Base-by-base conservation (phyloP, 2,329 filamentous ascomycete genomes). In the Epichloe uncinata region DNA sequence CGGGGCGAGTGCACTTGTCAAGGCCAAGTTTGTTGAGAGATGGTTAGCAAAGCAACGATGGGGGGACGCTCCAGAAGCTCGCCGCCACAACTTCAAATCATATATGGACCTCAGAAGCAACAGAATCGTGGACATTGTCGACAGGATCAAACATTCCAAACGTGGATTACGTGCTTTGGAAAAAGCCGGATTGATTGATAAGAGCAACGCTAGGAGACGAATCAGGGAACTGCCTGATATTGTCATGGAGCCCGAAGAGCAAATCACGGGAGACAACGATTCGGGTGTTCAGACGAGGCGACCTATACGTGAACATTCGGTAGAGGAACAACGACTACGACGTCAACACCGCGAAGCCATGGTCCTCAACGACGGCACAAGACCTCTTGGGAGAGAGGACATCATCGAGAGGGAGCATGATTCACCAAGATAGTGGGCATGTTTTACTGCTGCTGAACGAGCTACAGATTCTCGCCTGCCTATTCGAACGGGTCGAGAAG, bases 331-430 rank as follows among this genome's bases (percentile, higher is more conserved):
- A 59, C 78, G 84, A 48, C 72, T 90, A 53, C 73, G 88, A 52
- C 77, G 89, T 55, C 77, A 87, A 46, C 78, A 91, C 60, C 77
- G 89, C 56, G 88, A 95, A 69, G 89, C 88, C 4, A 90, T 96
- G 78, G 89, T 96, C 18, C 71, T 95, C 50, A 91, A 89, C 59
- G 88, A 95, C 60, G 86, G 87, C n/a, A 87, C 79, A 20, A 75
- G 83, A 34, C 84, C 86, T 1, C 65, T 95, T 42, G 81, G 78
- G 3, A 78, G 81, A 54, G 79, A 80, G 42, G 86, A 95, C 61
- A 94, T 95, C 36, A 87, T 90, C 48, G 83, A 93, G 63, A 70
- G 78, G 53, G 75, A 73, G 37, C 69, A 73, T 43, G 68, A 69
- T 44, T 70, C 69, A 40, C 61, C 68, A 50, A 64, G 57, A 20